A percentile compares a stretch with the other conserved stretches of the same genome.
phyloP scores from a whole-genome alignment of 768 basidiomycete species.

The Amanita thiersii region DNA sequence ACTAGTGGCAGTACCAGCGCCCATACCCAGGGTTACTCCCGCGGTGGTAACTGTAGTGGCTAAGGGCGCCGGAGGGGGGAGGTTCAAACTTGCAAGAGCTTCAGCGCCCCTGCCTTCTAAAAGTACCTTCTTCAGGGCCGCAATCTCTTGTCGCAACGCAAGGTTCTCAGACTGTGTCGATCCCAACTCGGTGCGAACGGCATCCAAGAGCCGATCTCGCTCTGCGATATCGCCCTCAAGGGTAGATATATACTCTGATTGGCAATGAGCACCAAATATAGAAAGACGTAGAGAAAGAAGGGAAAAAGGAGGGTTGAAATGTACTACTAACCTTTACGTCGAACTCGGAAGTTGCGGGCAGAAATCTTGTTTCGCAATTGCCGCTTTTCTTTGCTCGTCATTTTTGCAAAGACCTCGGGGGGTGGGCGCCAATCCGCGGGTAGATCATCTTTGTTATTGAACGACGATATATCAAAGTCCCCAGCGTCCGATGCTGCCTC shows the following conservation, averaged over 20 bases:
- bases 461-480: conserved; percentile 22
- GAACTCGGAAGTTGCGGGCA: conserved; percentile 90
- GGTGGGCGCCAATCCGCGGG: conserved; percentile 80
- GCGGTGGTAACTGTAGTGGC: not conserved
- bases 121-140: conserved; percentile 64
- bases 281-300: conserved; percentile 8
- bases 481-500: conserved; percentile 14
- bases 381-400: conserved; percentile 92
- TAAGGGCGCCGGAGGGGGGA: conserved; percentile 41
- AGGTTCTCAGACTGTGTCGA: conserved; percentile 73
- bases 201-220: conserved; percentile 83
- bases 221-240: conserved; percentile 92
- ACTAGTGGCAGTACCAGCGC: not conserved
- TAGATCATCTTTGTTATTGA: conserved; percentile 44
- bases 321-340: conserved; percentile 71
- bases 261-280: no score
- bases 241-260: conserved; percentile 84
- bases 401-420: conserved; percentile 92
- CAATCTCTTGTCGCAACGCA: conserved; percentile 73
- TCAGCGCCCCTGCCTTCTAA: conserved; percentile 55
- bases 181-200: conserved; percentile 78
- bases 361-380: conserved; percentile 96
- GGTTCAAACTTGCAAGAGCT: conserved; percentile 26
- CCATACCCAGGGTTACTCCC: conserved; percentile 1
- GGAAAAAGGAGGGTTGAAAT: conserved; percentile 10